Evolutionary conservation across 768 basidiomycete species (phyloP), one percentile per base, ranked within the genome.

Genomic region (Lactifluus hygrophoroides): DNA sequence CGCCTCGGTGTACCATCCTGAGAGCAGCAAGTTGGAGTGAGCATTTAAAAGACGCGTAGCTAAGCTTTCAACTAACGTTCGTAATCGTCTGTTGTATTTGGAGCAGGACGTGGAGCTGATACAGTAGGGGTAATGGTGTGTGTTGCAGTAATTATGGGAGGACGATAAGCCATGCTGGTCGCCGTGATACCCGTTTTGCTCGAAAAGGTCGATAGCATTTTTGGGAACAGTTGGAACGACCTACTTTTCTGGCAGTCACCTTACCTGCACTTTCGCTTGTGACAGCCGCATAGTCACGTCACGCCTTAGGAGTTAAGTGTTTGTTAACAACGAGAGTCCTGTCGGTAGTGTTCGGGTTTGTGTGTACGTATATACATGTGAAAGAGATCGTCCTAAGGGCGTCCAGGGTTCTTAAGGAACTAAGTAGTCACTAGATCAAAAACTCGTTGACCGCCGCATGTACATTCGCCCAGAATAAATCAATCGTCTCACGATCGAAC

Each of bases 1-100:
- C 1, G 79, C 75, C 64, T 93, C 89, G n/a, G 90, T 88, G 66
- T 91, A 94, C 83, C 89, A 91, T 65, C 88, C 89, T 90, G 64
- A 57, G 40, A 40, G 34, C 47, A 27, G 30, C 13, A 27, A 16
- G 43, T 42, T 62, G 45, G 37, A 56, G 48, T 60, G 57, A 42
- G 42, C 37, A 7, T 37, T 37, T n/a, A 37, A 27, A 63, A 54
- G 53, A 51, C 45, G 37, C 23, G 21, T 16, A 50, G 51, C 28
- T 50, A 34, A 44, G 38, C 23, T 9, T 49, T 52, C 10, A n/a
- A 51, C 38, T 35, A 40, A 90, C 88, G 79, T 75, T 90, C 88
- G 67, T 88, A 88, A 69, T 88, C 87, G 69, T 90, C 88, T 35
- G 80, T 79, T 19, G 83, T 70, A 64, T 66, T 70, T 30, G 61